These are phyloP conservation scores for Linanthus parryae DNA, from an alignment of 148 eudicot species.

Conservation along the genomic window DNA sequence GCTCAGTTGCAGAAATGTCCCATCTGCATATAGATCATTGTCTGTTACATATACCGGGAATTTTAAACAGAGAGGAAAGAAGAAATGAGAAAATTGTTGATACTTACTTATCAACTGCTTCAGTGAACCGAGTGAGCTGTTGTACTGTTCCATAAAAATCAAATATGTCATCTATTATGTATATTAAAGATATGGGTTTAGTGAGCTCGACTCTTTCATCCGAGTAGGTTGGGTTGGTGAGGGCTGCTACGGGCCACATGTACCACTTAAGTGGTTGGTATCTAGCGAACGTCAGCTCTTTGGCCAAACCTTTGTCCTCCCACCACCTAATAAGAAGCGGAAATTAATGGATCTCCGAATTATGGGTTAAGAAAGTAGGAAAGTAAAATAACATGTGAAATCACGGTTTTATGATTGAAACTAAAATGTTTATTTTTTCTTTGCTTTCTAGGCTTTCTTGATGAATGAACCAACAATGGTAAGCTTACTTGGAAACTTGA, in stretches of 20 bases:
- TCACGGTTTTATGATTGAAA: no score
- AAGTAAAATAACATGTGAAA: no score
- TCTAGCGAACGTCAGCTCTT: slow-evolving; percentile 43
- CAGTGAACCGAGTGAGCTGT: slow-evolving; percentile 48
- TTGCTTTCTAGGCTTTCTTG: no score
- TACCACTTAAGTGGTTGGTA: slow-evolving; percentile 69
- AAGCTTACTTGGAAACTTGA: slow-evolving; percentile 39
- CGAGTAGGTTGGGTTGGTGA: slow-evolving; percentile 30
- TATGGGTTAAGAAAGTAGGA: no score
- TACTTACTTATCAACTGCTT: slow-evolving; percentile 49
- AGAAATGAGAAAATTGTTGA: no score
- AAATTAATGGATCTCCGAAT: no score
- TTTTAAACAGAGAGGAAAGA: neutral
- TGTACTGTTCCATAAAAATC: slow-evolving; percentile 50
- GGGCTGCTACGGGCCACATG: slow-evolving; percentile 53
- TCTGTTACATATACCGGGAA: neutral
- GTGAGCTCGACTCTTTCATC: slow-evolving; percentile 45
- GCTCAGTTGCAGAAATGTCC: slow-evolving; percentile 17
- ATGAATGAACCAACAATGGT: no score
- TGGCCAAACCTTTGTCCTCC: slow-evolving; percentile 30
- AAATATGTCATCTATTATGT: slow-evolving; percentile 68
- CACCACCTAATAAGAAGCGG: slow-evolving; percentile 58
- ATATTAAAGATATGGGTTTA: slow-evolving; percentile 45
- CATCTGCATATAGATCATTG: slow-evolving; percentile 10
- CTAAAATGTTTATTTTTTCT: no score